Percentiles rank a stretch among this genome's conserved stretches.
phyloP scores from a whole-genome alignment of 2,329 filamentous ascomycete genomes.

The Epichloe typhina region DNA sequence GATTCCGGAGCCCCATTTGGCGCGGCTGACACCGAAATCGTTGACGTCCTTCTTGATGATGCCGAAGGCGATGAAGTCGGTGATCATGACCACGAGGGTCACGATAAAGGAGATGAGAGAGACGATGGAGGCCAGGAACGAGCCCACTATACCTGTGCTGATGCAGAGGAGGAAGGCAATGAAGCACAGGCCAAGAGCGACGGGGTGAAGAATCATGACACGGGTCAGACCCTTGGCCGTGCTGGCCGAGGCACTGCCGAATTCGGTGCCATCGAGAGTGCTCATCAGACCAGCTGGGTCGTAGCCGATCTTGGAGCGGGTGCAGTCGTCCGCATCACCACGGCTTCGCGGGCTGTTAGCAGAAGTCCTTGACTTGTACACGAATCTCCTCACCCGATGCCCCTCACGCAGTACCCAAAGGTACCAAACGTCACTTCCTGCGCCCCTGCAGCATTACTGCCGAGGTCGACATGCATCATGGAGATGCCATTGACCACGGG shows the following conservation, averaged over 20 bases:
- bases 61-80: slow-evolving; percentile 45
- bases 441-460: slow-evolving; percentile 17
- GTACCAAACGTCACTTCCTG: slow-evolving; percentile 40
- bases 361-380: too few species aligned
- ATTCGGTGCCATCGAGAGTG: slow-evolving; percentile 22
- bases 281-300: slow-evolving; percentile 33
- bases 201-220: slow-evolving; percentile 49
- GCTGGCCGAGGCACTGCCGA: slow-evolving; percentile 28
- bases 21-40: slow-evolving; percentile 29
- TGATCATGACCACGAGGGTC: slow-evolving; percentile 33
- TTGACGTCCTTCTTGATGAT: slow-evolving; percentile 42
- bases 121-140: slow-evolving; percentile 36
- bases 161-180: slow-evolving; percentile 43
- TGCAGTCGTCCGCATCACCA: slow-evolving; percentile 33
- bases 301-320: slow-evolving; percentile 39
- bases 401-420: slow-evolving; percentile 42
- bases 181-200: slow-evolving; percentile 44
- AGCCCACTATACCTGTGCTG: slow-evolving; percentile 38
- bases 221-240: slow-evolving; percentile 38
- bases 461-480: slow-evolving; percentile 38
- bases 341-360: not conserved
- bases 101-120: slow-evolving; percentile 38
- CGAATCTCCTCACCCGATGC: slow-evolving; percentile 13
- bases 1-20: slow-evolving; percentile 39
- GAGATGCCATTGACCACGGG: slow-evolving; percentile 43